phyloP scores from a whole-genome alignment of 2,329 filamentous ascomycete genomes.

The Teratosphaeria nubilosa region DNA sequence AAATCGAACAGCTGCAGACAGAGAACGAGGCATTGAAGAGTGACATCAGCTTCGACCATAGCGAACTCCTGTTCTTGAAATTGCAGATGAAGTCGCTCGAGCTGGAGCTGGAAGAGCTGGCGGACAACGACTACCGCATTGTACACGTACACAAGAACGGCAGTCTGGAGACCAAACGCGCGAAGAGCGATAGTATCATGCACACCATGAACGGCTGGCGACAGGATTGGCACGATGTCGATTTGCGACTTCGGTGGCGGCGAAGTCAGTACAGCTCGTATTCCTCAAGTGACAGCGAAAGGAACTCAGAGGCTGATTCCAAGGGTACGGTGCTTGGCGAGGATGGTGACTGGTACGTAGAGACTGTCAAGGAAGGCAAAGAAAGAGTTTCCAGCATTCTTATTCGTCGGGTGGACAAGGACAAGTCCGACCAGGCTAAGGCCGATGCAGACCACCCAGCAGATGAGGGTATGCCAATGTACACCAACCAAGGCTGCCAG shows the following conservation, averaged over 20 bases:
- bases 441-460: background rate
- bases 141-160: slow-evolving; percentile 8
- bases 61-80: slow-evolving; percentile 30
- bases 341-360: slow-evolving; percentile 15
- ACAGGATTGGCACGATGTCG: slow-evolving; percentile 26
- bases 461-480: background rate
- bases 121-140: slow-evolving; percentile 2
- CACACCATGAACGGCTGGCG: slow-evolving; percentile 27
- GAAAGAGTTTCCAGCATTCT: slow-evolving; percentile 18
- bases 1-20: slow-evolving; percentile 22
- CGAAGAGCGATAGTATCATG: slow-evolving; percentile 8
- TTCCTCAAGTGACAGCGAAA: slow-evolving; percentile 4
- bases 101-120: slow-evolving; percentile 14
- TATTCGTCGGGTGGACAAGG: slow-evolving; percentile 14
- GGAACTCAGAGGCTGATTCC: slow-evolving; percentile 6
- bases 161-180: slow-evolving; percentile 9
- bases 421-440: slow-evolving; percentile 1
- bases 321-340: slow-evolving; percentile 2
- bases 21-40: slow-evolving; percentile 29
- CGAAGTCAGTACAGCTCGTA: slow-evolving; percentile 20
- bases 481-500: background rate
- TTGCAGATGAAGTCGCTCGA: slow-evolving; percentile 30
- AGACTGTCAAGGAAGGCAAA: slow-evolving; percentile 15
- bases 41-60: slow-evolving; percentile 29
- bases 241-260: slow-evolving; percentile 21